Evolutionary conservation across 768 basidiomycete genomes (phyloP), one percentile per base, ranked within the genome.

Genomic region (Naematelia aurantialba): DNA sequence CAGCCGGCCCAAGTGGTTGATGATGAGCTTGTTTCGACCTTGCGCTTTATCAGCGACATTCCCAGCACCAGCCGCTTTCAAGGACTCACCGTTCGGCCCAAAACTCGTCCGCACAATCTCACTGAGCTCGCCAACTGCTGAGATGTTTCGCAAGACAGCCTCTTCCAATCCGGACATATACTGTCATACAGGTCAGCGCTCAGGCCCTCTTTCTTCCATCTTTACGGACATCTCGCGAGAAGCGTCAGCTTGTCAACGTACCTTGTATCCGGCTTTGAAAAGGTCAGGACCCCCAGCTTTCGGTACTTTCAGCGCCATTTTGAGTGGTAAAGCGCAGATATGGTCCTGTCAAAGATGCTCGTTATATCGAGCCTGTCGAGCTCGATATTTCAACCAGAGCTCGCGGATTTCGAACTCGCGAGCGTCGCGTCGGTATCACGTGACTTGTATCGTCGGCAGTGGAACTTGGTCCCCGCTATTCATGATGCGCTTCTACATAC

Each of bases 211-310:
- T 39, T 39, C 17, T 39, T 39, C 17, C 44, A 24, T 29, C 25
- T 19, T 1, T 29, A 11, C 21, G 1, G 46, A 39, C 42, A 19
- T 29, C 31, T 34, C 10, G 21, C 47, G 13, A 44, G 3, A 8
- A 19, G 14, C 24, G 26, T 22, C 1, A 52, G 21, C 12, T 13
- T 22, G 21, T 1, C 24, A 12, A 72, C 79, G 17, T 62, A 89
- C 91, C 83, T 94, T 96, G 84, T 91, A 92, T 24, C 94, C 94
- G 29, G 96, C 90, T 78, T 97, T 97, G 83, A 99, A 98, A 42
- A 99, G 84, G 78, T 92, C 91, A 44, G 92, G 74, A 63, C 87
- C 89, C 24, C 72, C 72, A 54, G 87, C 81, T 78, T 92, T 92
- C 26, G 92, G 93, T 19, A 97, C 91, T 81, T 92, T 92, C 70